These are phyloP conservation scores for Alternaria alternata DNA, from an alignment of 2,329 filamentous ascomycete species.

Conservation along the genomic window DNA sequence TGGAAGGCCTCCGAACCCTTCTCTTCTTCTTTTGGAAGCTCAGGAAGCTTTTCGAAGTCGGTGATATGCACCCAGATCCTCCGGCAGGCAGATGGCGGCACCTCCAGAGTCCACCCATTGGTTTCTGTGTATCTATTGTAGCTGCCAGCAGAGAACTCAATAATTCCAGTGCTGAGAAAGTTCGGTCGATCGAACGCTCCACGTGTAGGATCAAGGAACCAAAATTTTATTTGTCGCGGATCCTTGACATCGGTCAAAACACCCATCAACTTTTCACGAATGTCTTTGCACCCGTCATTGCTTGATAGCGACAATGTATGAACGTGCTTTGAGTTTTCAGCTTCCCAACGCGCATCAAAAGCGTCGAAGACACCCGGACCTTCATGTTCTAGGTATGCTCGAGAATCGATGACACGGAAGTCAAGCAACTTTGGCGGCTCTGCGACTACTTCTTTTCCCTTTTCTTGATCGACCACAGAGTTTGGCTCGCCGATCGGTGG, in stretches of 20 bases:
- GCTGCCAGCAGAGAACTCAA: slow-evolving; percentile 44
- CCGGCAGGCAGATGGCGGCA: slow-evolving; percentile 30
- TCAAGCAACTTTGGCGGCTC: slow-evolving; percentile 24
- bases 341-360: slow-evolving; percentile 38
- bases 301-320: slow-evolving; percentile 33
- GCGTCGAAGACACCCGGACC: slow-evolving; percentile 50
- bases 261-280: slow-evolving; percentile 41
- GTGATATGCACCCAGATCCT: slow-evolving; percentile 48
- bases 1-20: not conserved
- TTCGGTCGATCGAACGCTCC: slow-evolving; percentile 42
- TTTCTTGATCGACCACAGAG: slow-evolving; percentile 13
- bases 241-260: slow-evolving; percentile 44
- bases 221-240: slow-evolving; percentile 51
- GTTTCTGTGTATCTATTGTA: slow-evolving; percentile 36
- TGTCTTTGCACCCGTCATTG: slow-evolving; percentile 38
- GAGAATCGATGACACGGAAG: slow-evolving; percentile 47
- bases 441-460: not conserved
- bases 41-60: slow-evolving; percentile 41
- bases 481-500: slow-evolving; percentile 13
- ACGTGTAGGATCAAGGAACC: slow-evolving; percentile 46
- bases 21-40: slow-evolving; percentile 32
- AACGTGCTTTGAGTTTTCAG: slow-evolving; percentile 21
- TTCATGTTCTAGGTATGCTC: slow-evolving; percentile 45
- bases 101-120: slow-evolving; percentile 39
- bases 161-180: slow-evolving; percentile 41